Evolutionary conservation across 352 stramenopile genomes (phyloP).

Genomic region (Globisporangium radiosum): DNA sequence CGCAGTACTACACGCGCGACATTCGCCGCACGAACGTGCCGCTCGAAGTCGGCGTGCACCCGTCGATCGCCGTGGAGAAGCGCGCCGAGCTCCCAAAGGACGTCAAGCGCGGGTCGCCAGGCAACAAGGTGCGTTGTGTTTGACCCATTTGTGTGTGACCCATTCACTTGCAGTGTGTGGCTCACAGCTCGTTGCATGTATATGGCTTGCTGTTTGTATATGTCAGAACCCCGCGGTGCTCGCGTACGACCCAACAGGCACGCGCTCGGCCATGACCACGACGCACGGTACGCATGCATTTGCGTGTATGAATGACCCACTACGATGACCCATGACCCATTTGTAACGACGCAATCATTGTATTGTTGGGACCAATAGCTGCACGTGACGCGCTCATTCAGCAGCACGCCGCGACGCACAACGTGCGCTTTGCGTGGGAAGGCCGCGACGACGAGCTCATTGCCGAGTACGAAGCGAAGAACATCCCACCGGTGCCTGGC

Average conservation of each 20-base stretch:
- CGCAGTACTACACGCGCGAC: slow-evolving; percentile 87
- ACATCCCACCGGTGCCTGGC: slow-evolving; percentile 63
- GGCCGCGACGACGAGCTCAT: slow-evolving; percentile 66
- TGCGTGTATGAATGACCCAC: no score
- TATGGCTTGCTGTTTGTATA: neutral
- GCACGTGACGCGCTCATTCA: slow-evolving; percentile 67
- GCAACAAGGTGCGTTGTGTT: slow-evolving; percentile 51
- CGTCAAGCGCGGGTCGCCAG: slow-evolving; percentile 58
- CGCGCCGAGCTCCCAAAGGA: slow-evolving; percentile 59
- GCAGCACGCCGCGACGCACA: slow-evolving; percentile 63
- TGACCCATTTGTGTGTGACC: neutral
- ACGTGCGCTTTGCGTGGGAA: slow-evolving; percentile 82
- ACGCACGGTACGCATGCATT: slow-evolving; percentile 41
- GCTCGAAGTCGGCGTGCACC: slow-evolving; percentile 66
- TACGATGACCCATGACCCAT: no score
- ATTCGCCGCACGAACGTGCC: slow-evolving; percentile 62
- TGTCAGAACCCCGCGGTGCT: slow-evolving; percentile 74
- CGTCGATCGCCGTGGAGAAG: slow-evolving; percentile 51
- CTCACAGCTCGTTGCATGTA: neutral
- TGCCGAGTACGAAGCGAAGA: slow-evolving; percentile 63
- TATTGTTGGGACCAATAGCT: slow-evolving; percentile 16
- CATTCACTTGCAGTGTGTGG: neutral
- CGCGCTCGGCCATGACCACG: slow-evolving; percentile 81
- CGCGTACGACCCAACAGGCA: slow-evolving; percentile 77
- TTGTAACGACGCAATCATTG: no score